Evolutionary conservation across 2,329 filamentous ascomycete genomes (phyloP).

Genomic region (Cordyceps pruinosa): DNA sequence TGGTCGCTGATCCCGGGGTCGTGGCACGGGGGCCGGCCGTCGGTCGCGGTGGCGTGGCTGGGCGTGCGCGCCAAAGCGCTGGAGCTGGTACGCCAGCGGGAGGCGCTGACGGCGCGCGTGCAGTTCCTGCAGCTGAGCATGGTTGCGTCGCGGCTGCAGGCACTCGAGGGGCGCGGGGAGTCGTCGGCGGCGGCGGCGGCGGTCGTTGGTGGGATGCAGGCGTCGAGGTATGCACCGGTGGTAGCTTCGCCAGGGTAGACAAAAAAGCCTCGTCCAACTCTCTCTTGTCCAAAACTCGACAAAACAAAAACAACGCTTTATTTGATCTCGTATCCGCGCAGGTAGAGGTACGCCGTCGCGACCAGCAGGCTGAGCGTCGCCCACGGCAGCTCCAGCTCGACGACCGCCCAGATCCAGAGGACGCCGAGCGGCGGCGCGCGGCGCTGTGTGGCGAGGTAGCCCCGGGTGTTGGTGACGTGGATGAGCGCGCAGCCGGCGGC

Average conservation of each 20-base stretch:
- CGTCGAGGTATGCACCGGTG: no score
- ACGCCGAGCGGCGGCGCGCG: conserved; percentile 81
- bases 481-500: conserved; percentile 71
- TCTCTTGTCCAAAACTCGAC: no score
- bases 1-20: conserved; percentile 34
- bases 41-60: conserved; percentile 39
- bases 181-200: neutral
- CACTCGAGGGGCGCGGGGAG: conserved; percentile 28
- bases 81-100: conserved; percentile 39
- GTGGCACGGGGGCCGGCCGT: conserved; percentile 30
- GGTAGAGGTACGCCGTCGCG: conserved; percentile 39
- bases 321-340: conserved; percentile 43
- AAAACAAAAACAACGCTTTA: neutral
- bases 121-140: conserved; percentile 44
- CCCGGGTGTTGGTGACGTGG: conserved; percentile 68
- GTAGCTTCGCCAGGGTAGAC: no score
- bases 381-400: conserved; percentile 70
- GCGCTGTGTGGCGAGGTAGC: conserved; percentile 88
- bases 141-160: conserved; percentile 35
- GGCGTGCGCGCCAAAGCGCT: conserved; percentile 37
- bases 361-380: conserved; percentile 50
- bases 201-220: conserved; percentile 19
- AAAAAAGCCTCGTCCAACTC: no score
- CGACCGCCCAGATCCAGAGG: conserved; percentile 86
- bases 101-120: conserved; percentile 37